Evolutionary conservation across 768 basidiomycete genomes (phyloP).

Genomic region (Mrakia frigida): DNA sequence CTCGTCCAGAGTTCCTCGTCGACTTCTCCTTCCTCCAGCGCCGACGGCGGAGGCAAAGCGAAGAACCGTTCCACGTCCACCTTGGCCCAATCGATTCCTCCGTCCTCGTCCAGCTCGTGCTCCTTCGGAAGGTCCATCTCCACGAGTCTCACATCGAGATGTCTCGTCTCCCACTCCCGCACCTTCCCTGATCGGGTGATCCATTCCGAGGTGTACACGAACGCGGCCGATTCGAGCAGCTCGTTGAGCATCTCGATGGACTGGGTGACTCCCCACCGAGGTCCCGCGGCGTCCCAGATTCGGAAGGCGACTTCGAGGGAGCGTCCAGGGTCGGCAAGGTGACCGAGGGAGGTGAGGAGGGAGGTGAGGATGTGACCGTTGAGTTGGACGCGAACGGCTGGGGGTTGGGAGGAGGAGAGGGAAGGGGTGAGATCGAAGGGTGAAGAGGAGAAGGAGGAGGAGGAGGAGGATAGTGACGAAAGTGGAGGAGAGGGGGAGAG

Average conservation of each 20-base stretch:
- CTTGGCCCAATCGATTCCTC: constrained; percentile 10
- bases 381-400: constrained; percentile 3
- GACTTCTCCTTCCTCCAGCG: neutral
- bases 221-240: neutral
- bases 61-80: neutral
- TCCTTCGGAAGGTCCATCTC: neutral
- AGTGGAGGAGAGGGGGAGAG: neutral
- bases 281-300: constrained; percentile 14
- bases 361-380: neutral
- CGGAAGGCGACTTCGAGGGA: constrained; percentile 4
- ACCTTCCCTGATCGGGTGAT: neutral
- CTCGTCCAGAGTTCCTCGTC: neutral
- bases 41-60: neutral
- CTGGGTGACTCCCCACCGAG: constrained; percentile 6
- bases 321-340: neutral
- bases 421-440: too few species aligned
- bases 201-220: neutral
- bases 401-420: neutral
- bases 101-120: constrained; percentile 4
- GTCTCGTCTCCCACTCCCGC: constrained; percentile 1
- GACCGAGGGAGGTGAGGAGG: neutral
- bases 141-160: neutral
- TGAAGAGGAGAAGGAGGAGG: too few species aligned
- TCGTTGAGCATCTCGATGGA: neutral
- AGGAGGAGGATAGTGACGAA: neutral